Percentiles rank a stretch among this genome's conserved stretches.
phyloP scores from a whole-genome alignment of 1,284 basidiomycete species.

The Cryptococcus floricola region DNA sequence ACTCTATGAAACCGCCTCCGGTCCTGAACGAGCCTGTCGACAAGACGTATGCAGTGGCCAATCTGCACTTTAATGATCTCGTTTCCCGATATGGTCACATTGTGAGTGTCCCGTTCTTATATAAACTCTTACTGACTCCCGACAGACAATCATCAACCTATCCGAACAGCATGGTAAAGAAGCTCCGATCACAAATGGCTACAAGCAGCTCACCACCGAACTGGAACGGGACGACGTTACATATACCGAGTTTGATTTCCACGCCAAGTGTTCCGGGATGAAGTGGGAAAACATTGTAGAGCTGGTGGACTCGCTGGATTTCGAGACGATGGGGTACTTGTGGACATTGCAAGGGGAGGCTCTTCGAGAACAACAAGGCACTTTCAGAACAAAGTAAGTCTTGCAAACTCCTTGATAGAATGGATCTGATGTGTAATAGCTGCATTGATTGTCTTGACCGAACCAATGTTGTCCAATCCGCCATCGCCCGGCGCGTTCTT shows the following conservation, averaged over 20 bases:
- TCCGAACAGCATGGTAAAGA: conserved; percentile 90
- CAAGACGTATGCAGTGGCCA: conserved; percentile 68
- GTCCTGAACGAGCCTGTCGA: conserved; percentile 69
- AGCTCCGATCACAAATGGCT: conserved; percentile 71
- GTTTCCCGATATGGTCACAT: conserved; percentile 70
- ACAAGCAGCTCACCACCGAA: conserved; percentile 64
- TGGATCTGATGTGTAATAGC: conserved; percentile 53
- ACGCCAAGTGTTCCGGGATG: conserved; percentile 62
- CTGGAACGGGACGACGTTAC: conserved; percentile 59
- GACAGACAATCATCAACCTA: conserved; percentile 75
- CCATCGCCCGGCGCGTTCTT: conserved; percentile 78
- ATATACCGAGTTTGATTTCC: conserved; percentile 71
- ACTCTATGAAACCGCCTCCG: conserved; percentile 83
- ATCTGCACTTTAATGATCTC: conserved; percentile 69
- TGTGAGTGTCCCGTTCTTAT: conserved; percentile 51
- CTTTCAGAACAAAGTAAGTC: conserved; percentile 60
- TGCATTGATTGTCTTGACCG: conserved; percentile 89
- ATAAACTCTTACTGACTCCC: conserved; percentile 3
- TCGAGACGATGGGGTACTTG: conserved; percentile 77
- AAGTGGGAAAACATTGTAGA: conserved; percentile 82
- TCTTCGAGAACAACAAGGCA: conserved; percentile 76
- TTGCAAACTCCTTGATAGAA: background rate
- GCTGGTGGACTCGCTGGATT: conserved; percentile 68
- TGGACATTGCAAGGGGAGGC: conserved; percentile 72
- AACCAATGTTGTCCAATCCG: conserved; percentile 88